Conservation (phyloP, 352 stramenopile genomes). For the Phytophthora lateralis region DNA sequence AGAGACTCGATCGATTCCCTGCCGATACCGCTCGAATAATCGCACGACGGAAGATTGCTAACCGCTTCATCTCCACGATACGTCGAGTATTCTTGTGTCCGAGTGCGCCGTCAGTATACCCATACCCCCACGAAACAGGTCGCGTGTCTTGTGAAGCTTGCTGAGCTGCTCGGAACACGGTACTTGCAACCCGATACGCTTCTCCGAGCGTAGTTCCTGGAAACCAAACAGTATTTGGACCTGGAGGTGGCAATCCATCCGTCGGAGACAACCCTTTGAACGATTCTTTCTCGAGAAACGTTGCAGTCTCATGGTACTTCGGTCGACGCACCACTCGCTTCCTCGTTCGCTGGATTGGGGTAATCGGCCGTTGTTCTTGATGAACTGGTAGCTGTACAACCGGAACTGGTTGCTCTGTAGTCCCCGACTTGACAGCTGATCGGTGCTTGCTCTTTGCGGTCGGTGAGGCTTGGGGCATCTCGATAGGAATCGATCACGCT, state of each 20-base stretch:
- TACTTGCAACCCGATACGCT: conserved; percentile 49
- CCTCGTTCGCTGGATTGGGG: conserved; percentile 10
- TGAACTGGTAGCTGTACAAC: not conserved
- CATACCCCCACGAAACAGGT: conserved; percentile 65
- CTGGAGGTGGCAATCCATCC: conserved; percentile 9
- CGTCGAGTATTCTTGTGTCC: conserved; percentile 41
- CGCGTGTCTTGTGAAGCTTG: conserved; percentile 32
- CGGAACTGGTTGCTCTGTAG: conserved; percentile 1
- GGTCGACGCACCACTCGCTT: conserved; percentile 44
- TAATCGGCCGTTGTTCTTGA: not conserved
- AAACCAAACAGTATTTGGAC: conserved; percentile 13
- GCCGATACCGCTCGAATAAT: conserved; percentile 49
- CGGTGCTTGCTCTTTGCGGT: conserved; percentile 9
- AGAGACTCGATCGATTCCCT: conserved; percentile 63
- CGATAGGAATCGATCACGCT: conserved; percentile 1
- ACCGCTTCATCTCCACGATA: conserved; percentile 31
- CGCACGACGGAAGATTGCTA: conserved; percentile 46
- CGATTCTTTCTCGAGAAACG: conserved; percentile 49
- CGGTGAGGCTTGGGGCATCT: conserved; percentile 15
- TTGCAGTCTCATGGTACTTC: conserved; percentile 55
- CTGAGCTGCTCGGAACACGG: conserved; percentile 35
- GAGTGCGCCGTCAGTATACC: conserved; percentile 48
- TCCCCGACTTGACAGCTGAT: not conserved
- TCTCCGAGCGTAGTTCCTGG: conserved; percentile 32
- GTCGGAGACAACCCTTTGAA: conserved; percentile 24